Conservation (phyloP, 2,329 filamentous ascomycete species). For the Neurospora sp. region DNA sequence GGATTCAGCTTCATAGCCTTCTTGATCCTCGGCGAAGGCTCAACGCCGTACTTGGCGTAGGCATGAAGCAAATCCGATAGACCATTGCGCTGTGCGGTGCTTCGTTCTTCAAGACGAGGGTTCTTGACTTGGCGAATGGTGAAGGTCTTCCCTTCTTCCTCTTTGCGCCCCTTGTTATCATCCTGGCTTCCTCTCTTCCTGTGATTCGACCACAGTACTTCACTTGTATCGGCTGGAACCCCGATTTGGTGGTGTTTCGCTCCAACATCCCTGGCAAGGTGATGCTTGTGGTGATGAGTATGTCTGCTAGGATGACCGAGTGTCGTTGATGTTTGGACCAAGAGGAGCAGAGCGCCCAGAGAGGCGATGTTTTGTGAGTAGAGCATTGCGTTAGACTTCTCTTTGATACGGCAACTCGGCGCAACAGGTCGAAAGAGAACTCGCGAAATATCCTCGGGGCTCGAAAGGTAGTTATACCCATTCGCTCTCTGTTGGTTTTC, state of each 20-base stretch:
- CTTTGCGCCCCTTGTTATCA: neutral
- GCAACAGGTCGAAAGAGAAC: neutral
- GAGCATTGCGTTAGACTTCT: neutral
- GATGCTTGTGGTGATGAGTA: neutral
- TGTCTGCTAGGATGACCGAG: neutral
- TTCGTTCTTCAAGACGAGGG: neutral
- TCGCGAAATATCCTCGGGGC: neutral
- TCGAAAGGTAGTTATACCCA: neutral
- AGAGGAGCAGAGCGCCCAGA: neutral
- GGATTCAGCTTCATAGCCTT: conserved; percentile 4
- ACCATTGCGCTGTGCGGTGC: neutral
- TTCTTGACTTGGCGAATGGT: conserved; percentile 4
- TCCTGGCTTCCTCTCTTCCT: neutral
- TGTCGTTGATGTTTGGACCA: neutral
- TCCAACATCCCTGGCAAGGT: neutral
- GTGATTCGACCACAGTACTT: neutral
- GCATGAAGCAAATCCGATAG: conserved; percentile 4
- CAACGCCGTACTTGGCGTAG: conserved; percentile 6
- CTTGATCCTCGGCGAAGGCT: neutral
- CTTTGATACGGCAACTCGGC: neutral
- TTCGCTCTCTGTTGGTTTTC: neutral
- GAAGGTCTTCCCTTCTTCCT: neutral
- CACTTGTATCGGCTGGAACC: neutral
- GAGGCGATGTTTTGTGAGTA: neutral
- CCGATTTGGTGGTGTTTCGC: neutral